Base-by-base conservation (phyloP, 1,284 basidiomycete species). In the Retiboletus flavoniger region DNA sequence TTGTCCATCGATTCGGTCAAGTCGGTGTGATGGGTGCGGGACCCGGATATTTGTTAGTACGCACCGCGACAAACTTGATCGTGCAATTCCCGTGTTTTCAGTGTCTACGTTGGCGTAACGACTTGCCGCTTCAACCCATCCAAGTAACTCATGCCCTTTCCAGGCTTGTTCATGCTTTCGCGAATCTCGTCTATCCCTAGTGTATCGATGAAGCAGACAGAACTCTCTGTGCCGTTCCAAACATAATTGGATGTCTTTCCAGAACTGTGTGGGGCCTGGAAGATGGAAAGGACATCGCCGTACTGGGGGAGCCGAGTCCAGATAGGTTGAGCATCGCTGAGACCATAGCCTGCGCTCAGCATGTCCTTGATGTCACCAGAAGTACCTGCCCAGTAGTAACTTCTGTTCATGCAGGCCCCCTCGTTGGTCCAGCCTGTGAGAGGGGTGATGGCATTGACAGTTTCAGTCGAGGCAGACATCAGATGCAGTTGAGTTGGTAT, bases 201-300 rank as follows among this genome's bases (percentile, higher is more conserved):
- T 10, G 44, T 16, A 8, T 36, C 35, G 35, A 36, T 36, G 16
- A 36, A 36, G 35, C 13, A 36, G 16, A 36, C 35, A 14, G 31
- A 31, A 13, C 31, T 31, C 31, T 31, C 31, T 31, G 11, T 38
- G 9, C 13, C 39, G 21, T 40, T 44, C 42, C 42, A 19, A 29
- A 17, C 17, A 17, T 44, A 19, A 31, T 31, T 31, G 1, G 26
- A 31, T 9, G 3, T n/a, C 5, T 17, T 16, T n/a, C 48, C 31
- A 9, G 19, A 32, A 4, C n/a, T 31, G 21, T 40, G 21, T 3
- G 3, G 9, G 24, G 45, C 48, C 31, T 21, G 28, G 35, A 58
- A 53, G 35, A 58, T 26, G 29, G 42, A 52, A 14, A 52, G 6
- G 34, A 53, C 4, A 9, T 57, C 42, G 1, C 55, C 55, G 4